Evolutionary conservation across 2,329 filamentous ascomycete species (phyloP), one percentile per base, ranked within the genome.

Genomic region (Ambrosiella cleistominuta): DNA sequence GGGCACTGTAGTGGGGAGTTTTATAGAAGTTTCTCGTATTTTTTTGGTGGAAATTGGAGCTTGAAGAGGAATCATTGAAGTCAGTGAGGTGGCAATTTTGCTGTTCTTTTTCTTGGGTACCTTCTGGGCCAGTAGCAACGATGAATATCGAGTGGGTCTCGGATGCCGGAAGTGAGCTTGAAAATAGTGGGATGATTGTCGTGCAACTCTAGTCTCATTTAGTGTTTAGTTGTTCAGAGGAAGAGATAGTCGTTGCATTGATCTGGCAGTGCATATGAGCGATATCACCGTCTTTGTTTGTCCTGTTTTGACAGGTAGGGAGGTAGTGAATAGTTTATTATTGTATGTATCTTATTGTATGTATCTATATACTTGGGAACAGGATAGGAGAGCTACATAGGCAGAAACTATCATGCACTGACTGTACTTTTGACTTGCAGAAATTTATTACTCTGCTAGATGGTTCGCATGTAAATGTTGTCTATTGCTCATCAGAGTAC

Each of bases 171-270:
- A 44, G 39, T 19, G 38, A 55, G 39, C 19, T 17, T 19, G 15
- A 17, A 39, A 15, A 13, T 8, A 19, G 40, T 55, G 53, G 53
- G 53, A 55, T 37, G 53, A 55, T 55, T 55, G 38, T 55, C 53
- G 38, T 55, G 38, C 53, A 55, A 55, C 38, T 55, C 38, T 55
- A 39, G 39, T 37, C 15, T 39, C 53, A 44, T 42, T 45, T 55
- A n/a, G 9, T 45, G 37, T 55, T 1, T 38, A 39, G 36, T 55
- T 17, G 17, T 7, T 9, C 19, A 42, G 15, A 27, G 27, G 17
- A 55, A 37, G 8, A 17, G n/a, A n/a, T 54, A 19, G 38, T 17
- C n/a, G 44, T 17, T 13, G n/a, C 13, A 15, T 13, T 38, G 15
- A 44, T 7, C 11, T 42, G 12, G 37, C 13, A 39, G 12, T 55